Percentiles rank a stretch among this genome's conserved stretches.
phyloP scores from a whole-genome alignment of 2,329 filamentous ascomycete genomes.

The Fusarium praegraminearum region DNA sequence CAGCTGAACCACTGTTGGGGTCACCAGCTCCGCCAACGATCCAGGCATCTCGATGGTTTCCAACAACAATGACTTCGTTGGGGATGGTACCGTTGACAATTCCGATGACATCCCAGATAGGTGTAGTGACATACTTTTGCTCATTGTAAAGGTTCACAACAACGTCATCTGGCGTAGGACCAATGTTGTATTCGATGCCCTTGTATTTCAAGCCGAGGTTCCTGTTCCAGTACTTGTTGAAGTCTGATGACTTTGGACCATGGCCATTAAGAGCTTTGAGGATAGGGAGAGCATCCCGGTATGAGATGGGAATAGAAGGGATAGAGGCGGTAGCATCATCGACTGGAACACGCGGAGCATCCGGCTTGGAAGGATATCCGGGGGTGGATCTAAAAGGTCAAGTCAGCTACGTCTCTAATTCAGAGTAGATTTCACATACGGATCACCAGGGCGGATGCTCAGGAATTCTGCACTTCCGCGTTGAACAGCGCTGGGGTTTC shows the following conservation, averaged over 20 bases:
- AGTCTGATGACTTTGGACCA: slow-evolving; percentile 80
- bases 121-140: slow-evolving; percentile 84
- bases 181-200: slow-evolving; percentile 86
- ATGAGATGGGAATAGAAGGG: slow-evolving; percentile 92
- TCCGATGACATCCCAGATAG: slow-evolving; percentile 92
- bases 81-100: slow-evolving; percentile 88
- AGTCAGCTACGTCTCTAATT: slow-evolving; percentile 27
- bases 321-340: slow-evolving; percentile 82
- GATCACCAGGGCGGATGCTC: slow-evolving; percentile 77
- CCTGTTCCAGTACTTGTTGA: slow-evolving; percentile 77
- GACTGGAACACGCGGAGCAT: slow-evolving; percentile 79
- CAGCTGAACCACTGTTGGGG: slow-evolving; percentile 84
- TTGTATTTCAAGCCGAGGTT: slow-evolving; percentile 81
- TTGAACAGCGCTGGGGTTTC: slow-evolving; percentile 90
- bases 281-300: slow-evolving; percentile 85
- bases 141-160: slow-evolving; percentile 81
- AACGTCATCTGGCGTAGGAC: slow-evolving; percentile 79
- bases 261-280: slow-evolving; percentile 92
- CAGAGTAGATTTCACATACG: slow-evolving; percentile 55
- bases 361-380: slow-evolving; percentile 92
- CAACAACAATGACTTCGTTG: slow-evolving; percentile 88
- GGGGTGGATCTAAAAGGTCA: slow-evolving; percentile 74
- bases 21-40: slow-evolving; percentile 86
- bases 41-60: slow-evolving; percentile 95
- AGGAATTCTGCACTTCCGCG: slow-evolving; percentile 88